A percentile compares a stretch with the other conserved stretches of the same genome.
Conservation (phyloP, 768 basidiomycete genomes). For the Hericium alpestre region DNA sequence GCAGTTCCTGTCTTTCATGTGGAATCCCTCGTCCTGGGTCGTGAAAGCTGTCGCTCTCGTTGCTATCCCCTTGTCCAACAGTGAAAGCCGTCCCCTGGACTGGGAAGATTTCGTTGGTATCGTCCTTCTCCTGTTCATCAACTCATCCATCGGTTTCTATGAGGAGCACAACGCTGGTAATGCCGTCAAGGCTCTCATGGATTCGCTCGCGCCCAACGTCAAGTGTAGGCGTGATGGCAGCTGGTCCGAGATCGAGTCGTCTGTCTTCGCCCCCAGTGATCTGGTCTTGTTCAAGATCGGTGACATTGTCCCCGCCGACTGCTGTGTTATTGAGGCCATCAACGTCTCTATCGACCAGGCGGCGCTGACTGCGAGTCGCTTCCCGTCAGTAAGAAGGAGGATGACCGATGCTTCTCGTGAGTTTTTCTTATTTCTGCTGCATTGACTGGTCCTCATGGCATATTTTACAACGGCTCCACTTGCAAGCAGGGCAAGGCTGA, state of each 20-base stretch:
- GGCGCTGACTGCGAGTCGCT: slow-evolving; percentile 93
- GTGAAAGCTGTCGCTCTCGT: slow-evolving; percentile 96
- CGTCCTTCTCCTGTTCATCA: slow-evolving; percentile 80
- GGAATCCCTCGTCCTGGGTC: slow-evolving; percentile 99
- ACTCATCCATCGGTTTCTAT: slow-evolving; percentile 96
- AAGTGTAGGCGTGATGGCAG: slow-evolving; percentile 77
- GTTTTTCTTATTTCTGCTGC: slow-evolving; percentile 23
- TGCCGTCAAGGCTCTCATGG: slow-evolving; percentile 99
- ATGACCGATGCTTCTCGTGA: slow-evolving; percentile 97
- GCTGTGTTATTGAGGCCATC: slow-evolving; percentile 92
- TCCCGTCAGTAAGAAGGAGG: slow-evolving; percentile 83
- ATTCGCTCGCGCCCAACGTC: slow-evolving; percentile 96
- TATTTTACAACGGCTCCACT: slow-evolving; percentile 67
- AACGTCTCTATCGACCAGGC: slow-evolving; percentile 99
- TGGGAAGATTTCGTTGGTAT: slow-evolving; percentile 99
- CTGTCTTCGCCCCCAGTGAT: slow-evolving; percentile 88
- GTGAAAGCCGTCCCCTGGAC: slow-evolving; percentile 75
- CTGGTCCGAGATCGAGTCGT: slow-evolving; percentile 88
- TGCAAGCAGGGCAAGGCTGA: slow-evolving; percentile 99
- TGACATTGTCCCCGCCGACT: slow-evolving; percentile 96
- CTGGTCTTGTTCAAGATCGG: slow-evolving; percentile 98
- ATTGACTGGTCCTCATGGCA: slow-evolving; percentile 5
- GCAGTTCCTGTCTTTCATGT: slow-evolving; percentile 94
- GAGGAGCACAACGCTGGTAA: slow-evolving; percentile 96
- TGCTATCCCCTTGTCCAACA: slow-evolving; percentile 93